Conservation (phyloP, 2,329 filamentous ascomycete genomes). For the Xylariaceae sp. region DNA sequence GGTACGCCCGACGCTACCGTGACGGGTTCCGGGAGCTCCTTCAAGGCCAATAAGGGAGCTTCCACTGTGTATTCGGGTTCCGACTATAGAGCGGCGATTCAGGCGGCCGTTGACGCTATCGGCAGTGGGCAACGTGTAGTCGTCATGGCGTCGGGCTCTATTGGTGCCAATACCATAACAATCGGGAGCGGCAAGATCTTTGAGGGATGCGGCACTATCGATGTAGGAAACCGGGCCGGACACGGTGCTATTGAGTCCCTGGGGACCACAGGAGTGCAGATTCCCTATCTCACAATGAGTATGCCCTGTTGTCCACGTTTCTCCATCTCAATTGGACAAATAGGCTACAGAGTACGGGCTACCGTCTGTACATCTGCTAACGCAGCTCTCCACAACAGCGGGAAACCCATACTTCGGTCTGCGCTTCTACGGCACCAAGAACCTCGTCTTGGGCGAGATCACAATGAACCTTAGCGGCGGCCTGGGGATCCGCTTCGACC, state of each 20-base stretch:
- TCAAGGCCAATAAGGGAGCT: conserved; percentile 31
- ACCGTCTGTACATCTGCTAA: conserved; percentile 1
- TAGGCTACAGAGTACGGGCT: too few relatives aligned
- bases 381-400: conserved; percentile 17
- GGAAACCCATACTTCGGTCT: conserved; percentile 54
- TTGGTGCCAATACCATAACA: conserved; percentile 47
- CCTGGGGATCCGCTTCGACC: conserved; percentile 53
- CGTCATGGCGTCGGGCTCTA: conserved; percentile 50
- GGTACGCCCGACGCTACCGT: conserved; percentile 22
- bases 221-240: conserved; percentile 37
- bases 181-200: conserved; percentile 50
- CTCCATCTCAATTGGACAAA: too few relatives aligned
- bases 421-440: conserved; percentile 47
- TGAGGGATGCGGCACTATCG: conserved; percentile 53
- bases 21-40: conserved; percentile 20
- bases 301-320: too few relatives aligned
- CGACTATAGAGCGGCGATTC: conserved; percentile 50
- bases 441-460: conserved; percentile 45
- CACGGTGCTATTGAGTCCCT: conserved; percentile 50
- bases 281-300: conserved; percentile 51
- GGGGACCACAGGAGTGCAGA: conserved; percentile 42
- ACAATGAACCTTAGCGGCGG: conserved; percentile 50
- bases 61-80: conserved; percentile 45
- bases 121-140: conserved; percentile 46
- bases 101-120: conserved; percentile 48